phyloP scores from a whole-genome alignment of 768 basidiomycete species.

The Termitomyces sp. region DNA sequence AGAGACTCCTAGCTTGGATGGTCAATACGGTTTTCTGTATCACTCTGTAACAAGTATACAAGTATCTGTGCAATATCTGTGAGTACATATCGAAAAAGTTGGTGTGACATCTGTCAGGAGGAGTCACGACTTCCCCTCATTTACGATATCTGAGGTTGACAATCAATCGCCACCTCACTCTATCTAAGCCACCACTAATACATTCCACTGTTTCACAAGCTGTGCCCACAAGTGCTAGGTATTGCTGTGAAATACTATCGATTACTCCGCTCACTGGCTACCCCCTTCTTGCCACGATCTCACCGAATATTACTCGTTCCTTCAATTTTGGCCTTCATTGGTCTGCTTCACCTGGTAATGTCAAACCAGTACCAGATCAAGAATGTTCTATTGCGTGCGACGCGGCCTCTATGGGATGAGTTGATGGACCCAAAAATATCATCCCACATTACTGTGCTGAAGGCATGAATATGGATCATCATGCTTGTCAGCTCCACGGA shows the following conservation, averaged over 20 bases:
- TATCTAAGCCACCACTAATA: neutral
- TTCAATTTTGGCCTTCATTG: constrained; percentile 22
- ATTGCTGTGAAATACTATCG: constrained; percentile 16
- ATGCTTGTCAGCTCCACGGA: constrained; percentile 47
- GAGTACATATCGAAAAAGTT: no score
- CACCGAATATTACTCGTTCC: constrained; percentile 27
- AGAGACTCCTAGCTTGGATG: neutral
- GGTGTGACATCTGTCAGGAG: no score
- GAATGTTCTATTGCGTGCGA: constrained; percentile 49
- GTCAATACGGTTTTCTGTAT: neutral
- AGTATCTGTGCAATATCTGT: no score
- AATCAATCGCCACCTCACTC: neutral
- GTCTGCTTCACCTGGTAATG: constrained; percentile 28
- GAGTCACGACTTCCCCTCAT: no score
- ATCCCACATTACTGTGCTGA: constrained; percentile 54
- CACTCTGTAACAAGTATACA: neutral
- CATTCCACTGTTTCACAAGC: constrained; percentile 2
- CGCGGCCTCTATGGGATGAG: constrained; percentile 56
- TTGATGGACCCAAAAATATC: constrained; percentile 39
- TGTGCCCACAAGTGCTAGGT: constrained; percentile 14
- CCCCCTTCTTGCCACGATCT: constrained; percentile 21
- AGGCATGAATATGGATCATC: constrained; percentile 35
- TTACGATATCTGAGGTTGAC: no score
- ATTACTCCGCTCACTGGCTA: constrained; percentile 11
- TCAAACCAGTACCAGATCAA: constrained; percentile 44